phyloP scores from a whole-genome alignment of 2,329 filamentous ascomycete species.

The Mollisia scopiformis region DNA sequence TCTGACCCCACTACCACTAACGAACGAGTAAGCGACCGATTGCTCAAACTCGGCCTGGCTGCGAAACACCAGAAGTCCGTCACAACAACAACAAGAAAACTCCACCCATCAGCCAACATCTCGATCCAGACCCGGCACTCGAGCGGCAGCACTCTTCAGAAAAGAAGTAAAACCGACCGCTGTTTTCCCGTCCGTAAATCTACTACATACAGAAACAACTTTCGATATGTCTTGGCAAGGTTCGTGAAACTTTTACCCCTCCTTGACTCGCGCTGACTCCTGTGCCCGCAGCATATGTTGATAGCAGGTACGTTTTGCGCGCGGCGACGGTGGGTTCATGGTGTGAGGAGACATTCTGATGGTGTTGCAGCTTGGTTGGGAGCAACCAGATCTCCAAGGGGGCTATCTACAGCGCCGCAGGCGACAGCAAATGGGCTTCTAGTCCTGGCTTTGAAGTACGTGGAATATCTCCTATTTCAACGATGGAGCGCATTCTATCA shows the following conservation, averaged over 20 bases:
- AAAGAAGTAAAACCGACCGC: neutral
- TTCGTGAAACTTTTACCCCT: conserved; percentile 44
- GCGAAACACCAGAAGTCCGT: neutral
- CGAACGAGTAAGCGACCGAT: too few relatives aligned
- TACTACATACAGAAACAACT: conserved; percentile 18
- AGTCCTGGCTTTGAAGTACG: conserved; percentile 62
- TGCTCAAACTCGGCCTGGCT: conserved; percentile 6
- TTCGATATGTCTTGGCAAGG: conserved; percentile 76
- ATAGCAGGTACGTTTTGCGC: conserved; percentile 54
- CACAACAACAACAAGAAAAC: conserved; percentile 17
- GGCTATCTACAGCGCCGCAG: conserved; percentile 80
- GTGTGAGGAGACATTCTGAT: conserved; percentile 24
- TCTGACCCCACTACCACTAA: conserved; percentile 3
- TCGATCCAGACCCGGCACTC: conserved; percentile 8
- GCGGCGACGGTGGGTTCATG: neutral
- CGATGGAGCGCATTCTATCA: neutral
- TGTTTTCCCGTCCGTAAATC: conserved; percentile 10
- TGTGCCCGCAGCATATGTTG: conserved; percentile 56
- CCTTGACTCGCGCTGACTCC: conserved; percentile 29
- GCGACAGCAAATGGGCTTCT: conserved; percentile 79
- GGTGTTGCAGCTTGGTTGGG: conserved; percentile 69
- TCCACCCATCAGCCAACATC: conserved; percentile 20
- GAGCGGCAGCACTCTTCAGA: conserved; percentile 7
- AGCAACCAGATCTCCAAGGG: conserved; percentile 81
- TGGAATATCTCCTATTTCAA: conserved; percentile 1